Evolutionary conservation across 1,284 basidiomycete species (phyloP), one percentile per base, ranked within the genome.

Genomic region (Leccinum griseonigrum): DNA sequence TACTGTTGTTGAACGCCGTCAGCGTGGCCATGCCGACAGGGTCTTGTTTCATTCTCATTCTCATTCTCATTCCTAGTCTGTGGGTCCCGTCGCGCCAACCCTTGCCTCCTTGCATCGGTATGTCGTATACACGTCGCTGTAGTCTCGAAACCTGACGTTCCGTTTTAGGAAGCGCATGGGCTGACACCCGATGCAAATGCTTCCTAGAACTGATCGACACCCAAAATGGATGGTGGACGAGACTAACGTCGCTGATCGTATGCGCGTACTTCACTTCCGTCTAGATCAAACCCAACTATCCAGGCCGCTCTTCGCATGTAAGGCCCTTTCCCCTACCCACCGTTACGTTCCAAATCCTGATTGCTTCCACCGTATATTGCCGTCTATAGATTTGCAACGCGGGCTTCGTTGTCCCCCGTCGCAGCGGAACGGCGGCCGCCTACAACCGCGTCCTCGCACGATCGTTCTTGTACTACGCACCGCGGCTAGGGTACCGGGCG

Each of bases 281-380:
- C 62, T 66, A 88, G 84, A 84, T 95, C 63, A 96, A 95, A 77
- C 92, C 93, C 40, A 95, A 95, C 74, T 95, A 96, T 76, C 93
- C 92, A 3, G 94, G 95, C n/a, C 83, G 95, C 63, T 93, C 92
- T 3, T 94, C 92, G 43, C 95, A 96, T 81, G 92, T 94, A 70
- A 79, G 91, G 18, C 18, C 18, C 43, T 22, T 22, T 22, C 3
- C 36, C 36, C 36, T 38, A 38, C 43, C 43, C 18, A 13, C 11
- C 22, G 43, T 46, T 46, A 46, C 18, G 43, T 46, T 18, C 43
- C 18, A 46, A 46, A 46, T 11, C 26, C 48, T 51, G 50, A 51
- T 28, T 7, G 22, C 50, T 51, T 51, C 50, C 22, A 26, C 26
- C 38, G 38, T 40, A 40, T 40, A 16, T 16, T 40, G 9, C 9